These are phyloP conservation scores for Ballota nigra DNA, from an alignment of 257 asterid species.

Conservation along the genomic window DNA sequence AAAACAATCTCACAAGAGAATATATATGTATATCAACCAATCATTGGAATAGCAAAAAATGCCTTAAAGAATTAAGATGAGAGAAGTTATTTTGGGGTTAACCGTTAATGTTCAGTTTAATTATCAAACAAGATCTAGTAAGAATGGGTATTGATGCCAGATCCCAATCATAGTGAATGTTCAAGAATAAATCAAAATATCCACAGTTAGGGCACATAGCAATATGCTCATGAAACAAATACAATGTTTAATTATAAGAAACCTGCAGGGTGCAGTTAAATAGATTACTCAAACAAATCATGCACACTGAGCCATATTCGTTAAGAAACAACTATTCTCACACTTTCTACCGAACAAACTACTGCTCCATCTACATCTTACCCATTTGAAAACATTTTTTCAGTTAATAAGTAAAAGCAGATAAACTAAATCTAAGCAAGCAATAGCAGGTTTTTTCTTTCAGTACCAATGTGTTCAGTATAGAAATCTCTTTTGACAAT, in stretches of 20 bases:
- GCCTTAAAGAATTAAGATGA: neutral
- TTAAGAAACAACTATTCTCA: too few relatives aligned
- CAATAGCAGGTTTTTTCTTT: neutral
- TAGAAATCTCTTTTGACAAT: neutral
- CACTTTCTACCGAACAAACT: neutral
- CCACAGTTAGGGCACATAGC: neutral
- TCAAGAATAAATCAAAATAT: constrained; percentile 3
- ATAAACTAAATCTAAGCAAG: neutral
- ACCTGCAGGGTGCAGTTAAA: neutral
- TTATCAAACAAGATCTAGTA: neutral
- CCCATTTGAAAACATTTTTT: neutral
- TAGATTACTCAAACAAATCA: neutral
- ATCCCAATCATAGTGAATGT: neutral
- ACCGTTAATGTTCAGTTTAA: neutral
- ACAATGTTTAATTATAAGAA: neutral
- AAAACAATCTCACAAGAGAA: neutral
- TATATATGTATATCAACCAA: neutral
- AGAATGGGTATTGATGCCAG: neutral
- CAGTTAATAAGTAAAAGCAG: neutral
- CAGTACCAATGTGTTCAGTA: neutral
- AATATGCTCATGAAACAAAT: neutral
- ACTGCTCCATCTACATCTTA: neutral
- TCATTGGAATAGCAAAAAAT: neutral
- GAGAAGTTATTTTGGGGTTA: neutral
- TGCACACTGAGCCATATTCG: too few relatives aligned